phyloP scores from a whole-genome alignment of 2,329 filamentous ascomycete genomes.

The Xylaria sp. region DNA sequence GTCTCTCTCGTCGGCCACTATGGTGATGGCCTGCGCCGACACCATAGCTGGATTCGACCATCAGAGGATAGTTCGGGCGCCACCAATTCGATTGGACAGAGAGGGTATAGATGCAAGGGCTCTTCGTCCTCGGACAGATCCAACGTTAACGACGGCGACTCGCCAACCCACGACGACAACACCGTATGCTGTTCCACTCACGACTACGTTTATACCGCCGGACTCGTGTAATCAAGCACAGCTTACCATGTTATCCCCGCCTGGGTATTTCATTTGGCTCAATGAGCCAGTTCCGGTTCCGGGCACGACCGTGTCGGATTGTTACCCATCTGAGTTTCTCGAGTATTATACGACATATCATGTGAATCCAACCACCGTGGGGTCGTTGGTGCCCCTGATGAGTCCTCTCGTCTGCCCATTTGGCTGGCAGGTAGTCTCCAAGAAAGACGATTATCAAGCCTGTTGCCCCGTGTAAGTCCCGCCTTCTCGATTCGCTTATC shows the following conservation, averaged over 20 bases:
- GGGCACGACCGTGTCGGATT: conserved; percentile 30
- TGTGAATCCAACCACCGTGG: conserved; percentile 28
- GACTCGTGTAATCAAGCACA: conserved; percentile 38
- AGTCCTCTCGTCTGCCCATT: conserved; percentile 42
- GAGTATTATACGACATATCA: conserved; percentile 38
- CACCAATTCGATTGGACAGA: conserved; percentile 2
- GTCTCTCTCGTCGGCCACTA: conserved; percentile 5
- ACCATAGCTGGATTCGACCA: conserved; percentile 16
- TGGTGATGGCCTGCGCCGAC: conserved; percentile 9
- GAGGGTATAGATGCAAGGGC: background rate
- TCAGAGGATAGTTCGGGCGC: background rate
- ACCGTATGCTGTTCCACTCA: conserved; percentile 38
- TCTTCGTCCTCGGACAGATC: conserved; percentile 11
- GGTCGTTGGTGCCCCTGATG: conserved; percentile 41
- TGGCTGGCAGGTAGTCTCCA: conserved; percentile 33
- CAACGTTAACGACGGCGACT: conserved; percentile 17
- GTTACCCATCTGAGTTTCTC: conserved; percentile 43
- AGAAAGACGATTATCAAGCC: conserved; percentile 36
- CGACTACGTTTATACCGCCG: conserved; percentile 41
- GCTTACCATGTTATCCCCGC: conserved; percentile 38
- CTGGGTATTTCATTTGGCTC: conserved; percentile 41
- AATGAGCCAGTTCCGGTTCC: conserved; percentile 43
- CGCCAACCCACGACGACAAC: conserved; percentile 28
- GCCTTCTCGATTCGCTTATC: background rate
- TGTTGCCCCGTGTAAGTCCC: conserved; percentile 42